Conservation (phyloP, 225 moss, liverwort and hornwort species). For the Physcomitrellopsis africana region DNA sequence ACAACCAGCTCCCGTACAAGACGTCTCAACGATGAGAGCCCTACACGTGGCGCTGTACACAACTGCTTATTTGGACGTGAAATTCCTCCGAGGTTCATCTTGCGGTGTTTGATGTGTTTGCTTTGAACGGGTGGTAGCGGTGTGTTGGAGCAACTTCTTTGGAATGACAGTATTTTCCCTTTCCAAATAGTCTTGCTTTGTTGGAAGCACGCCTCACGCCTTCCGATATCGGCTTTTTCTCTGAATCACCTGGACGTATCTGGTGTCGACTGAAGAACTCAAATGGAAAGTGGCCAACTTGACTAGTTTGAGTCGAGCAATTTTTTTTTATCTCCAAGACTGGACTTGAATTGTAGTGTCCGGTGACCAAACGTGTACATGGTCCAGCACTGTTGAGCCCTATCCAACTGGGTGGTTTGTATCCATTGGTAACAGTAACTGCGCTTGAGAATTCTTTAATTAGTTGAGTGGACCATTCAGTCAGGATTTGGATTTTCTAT, state of each 20-base stretch:
- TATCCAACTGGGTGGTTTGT: too few species aligned
- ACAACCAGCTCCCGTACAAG: constrained; percentile 8
- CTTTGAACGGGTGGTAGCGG: background rate
- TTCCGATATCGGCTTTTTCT: background rate
- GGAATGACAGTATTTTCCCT: background rate
- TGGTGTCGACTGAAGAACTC: background rate
- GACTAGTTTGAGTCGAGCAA: too few species aligned
- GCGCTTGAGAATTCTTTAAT: too few species aligned
- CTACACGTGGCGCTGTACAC: constrained; percentile 13
- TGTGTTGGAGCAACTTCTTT: background rate
- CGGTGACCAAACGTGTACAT: background rate
- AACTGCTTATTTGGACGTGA: background rate
- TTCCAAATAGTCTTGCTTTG: background rate
- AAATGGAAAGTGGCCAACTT: background rate
- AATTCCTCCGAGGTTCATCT: background rate
- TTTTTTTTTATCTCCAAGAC: background rate
- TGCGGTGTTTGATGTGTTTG: background rate
- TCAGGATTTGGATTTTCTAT: too few species aligned
- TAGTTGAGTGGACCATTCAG: too few species aligned
- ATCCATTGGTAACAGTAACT: too few species aligned
- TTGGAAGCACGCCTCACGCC: background rate
- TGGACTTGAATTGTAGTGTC: background rate
- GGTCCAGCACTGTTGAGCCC: background rate
- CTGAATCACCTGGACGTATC: background rate
- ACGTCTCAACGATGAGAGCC: background rate